Evolutionary conservation across 257 asterid species (phyloP).

Genomic region (Gentiana macrophylla): DNA sequence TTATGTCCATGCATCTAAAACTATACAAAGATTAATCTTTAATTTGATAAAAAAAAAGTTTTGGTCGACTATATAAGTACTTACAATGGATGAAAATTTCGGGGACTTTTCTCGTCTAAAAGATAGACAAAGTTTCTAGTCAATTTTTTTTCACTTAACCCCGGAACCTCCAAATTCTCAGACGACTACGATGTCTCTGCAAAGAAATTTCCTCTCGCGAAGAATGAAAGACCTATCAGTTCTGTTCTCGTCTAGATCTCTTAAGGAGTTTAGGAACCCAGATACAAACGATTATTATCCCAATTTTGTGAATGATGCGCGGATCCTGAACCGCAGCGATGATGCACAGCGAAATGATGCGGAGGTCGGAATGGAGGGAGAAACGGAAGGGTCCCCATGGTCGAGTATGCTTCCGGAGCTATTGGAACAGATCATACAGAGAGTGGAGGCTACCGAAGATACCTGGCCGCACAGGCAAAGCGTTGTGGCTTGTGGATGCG

Average conservation of each 20-base stretch:
- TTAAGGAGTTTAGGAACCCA: slow-evolving; percentile 22
- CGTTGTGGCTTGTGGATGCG: slow-evolving; percentile 89
- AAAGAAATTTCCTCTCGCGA: slow-evolving; percentile 60
- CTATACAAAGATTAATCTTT: no score
- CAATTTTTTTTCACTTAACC: no score
- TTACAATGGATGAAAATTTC: no score
- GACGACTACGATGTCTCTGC: slow-evolving; percentile 33
- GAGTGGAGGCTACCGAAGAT: slow-evolving; percentile 70
- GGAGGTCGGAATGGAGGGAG: slow-evolving; percentile 15
- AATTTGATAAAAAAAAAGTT: no score
- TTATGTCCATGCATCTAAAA: no score
- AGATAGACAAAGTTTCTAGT: no score
- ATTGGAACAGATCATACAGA: slow-evolving; percentile 54
- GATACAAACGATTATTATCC: slow-evolving; percentile 12
- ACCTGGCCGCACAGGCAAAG: slow-evolving; percentile 75
- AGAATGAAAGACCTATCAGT: slow-evolving; percentile 56
- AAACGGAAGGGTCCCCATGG: slow-evolving; percentile 33
- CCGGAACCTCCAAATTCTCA: no score
- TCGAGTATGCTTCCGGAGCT: slow-evolving; percentile 78
- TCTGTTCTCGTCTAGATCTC: slow-evolving; percentile 42
- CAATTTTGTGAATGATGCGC: not conserved
- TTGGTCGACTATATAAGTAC: no score
- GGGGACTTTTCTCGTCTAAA: no score
- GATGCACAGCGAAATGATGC: slow-evolving; percentile 14
- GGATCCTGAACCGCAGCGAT: not conserved